Percentiles rank a stretch among this genome's conserved stretches.
phyloP scores from a whole-genome alignment of 352 stramenopile species.

The Phytophthora foliorum region DNA sequence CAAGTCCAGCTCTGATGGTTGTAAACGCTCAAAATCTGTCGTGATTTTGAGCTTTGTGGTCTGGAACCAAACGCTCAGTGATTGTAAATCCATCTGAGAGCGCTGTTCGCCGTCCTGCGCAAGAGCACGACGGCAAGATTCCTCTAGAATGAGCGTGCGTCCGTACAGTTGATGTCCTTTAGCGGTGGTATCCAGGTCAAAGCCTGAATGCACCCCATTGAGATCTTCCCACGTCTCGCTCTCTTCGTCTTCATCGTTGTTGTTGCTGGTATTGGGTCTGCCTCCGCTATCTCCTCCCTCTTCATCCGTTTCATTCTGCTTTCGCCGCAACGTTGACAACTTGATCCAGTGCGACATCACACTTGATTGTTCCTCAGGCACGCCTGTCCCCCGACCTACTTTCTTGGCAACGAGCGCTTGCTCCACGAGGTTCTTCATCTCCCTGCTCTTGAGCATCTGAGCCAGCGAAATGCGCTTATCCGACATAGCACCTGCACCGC shows the following conservation, averaged over 20 bases:
- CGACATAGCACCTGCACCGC: constrained; percentile 1
- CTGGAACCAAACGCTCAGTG: constrained; percentile 79
- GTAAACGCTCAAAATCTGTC: constrained; percentile 72
- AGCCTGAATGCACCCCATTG: constrained; percentile 51
- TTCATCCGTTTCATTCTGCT: constrained; percentile 31
- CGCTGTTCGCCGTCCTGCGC: constrained; percentile 59
- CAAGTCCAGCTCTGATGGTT: constrained; percentile 66
- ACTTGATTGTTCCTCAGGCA: constrained; percentile 44
- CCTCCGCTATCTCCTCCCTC: constrained; percentile 5
- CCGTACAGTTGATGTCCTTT: constrained; percentile 55
- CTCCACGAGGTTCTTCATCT: constrained; percentile 72
- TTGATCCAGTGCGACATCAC: constrained; percentile 78
- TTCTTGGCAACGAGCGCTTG: constrained; percentile 50
- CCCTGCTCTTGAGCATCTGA: constrained; percentile 60
- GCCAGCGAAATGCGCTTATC: constrained; percentile 49
- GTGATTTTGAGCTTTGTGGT: constrained; percentile 82
- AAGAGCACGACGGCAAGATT: constrained; percentile 72
- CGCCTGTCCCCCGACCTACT: not conserved
- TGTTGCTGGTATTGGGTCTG: constrained; percentile 9
- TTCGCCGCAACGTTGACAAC: constrained; percentile 45
- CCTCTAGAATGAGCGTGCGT: constrained; percentile 72
- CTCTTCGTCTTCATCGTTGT: constrained; percentile 25
- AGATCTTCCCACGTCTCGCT: constrained; percentile 36
- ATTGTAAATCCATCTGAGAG: constrained; percentile 65
- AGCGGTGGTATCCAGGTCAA: constrained; percentile 44